phyloP scores from a whole-genome alignment of 352 stramenopile species.

The Phytophthora syringae region DNA sequence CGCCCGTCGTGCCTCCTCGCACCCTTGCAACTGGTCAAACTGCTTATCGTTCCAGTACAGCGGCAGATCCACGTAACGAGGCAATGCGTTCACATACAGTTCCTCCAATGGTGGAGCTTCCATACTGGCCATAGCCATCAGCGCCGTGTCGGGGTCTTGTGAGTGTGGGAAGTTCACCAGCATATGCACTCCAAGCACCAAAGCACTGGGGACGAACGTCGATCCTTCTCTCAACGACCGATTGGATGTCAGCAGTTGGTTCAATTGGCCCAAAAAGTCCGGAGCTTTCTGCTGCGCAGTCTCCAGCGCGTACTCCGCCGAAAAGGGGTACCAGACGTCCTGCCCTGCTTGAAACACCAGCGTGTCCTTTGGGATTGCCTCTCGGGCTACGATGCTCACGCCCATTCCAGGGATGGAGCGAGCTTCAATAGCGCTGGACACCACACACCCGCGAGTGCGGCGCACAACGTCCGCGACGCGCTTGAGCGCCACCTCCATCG shows the following conservation, averaged over 20 bases:
- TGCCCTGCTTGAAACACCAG: conserved; percentile 67
- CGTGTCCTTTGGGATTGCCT: conserved; percentile 60
- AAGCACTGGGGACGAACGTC: conserved; percentile 65
- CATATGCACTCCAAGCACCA: conserved; percentile 76
- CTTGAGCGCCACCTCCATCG: conserved; percentile 50
- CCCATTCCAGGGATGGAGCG: conserved; percentile 59
- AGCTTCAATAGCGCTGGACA: conserved; percentile 64
- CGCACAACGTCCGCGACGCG: conserved; percentile 60
- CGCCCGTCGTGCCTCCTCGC: conserved; percentile 56
- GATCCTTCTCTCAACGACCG: conserved; percentile 30
- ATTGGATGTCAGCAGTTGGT: conserved; percentile 52
- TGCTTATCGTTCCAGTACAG: conserved; percentile 74
- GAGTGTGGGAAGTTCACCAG: conserved; percentile 59
- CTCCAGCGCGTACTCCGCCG: conserved; percentile 68
- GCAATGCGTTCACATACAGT: conserved; percentile 68
- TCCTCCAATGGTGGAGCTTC: conserved; percentile 42
- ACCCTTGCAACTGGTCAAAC: conserved; percentile 68
- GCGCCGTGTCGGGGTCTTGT: conserved; percentile 23
- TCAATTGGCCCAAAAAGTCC: conserved; percentile 64
- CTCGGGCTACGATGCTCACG: conserved; percentile 62
- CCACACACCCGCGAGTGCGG: conserved; percentile 56
- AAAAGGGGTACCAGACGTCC: conserved; percentile 78
- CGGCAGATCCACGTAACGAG: conserved; percentile 63
- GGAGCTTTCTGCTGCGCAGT: conserved; percentile 68
- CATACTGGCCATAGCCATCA: conserved; percentile 24